Evolutionary conservation across 148 eudicot genomes (phyloP).

Genomic region (Arbutus unedo): DNA sequence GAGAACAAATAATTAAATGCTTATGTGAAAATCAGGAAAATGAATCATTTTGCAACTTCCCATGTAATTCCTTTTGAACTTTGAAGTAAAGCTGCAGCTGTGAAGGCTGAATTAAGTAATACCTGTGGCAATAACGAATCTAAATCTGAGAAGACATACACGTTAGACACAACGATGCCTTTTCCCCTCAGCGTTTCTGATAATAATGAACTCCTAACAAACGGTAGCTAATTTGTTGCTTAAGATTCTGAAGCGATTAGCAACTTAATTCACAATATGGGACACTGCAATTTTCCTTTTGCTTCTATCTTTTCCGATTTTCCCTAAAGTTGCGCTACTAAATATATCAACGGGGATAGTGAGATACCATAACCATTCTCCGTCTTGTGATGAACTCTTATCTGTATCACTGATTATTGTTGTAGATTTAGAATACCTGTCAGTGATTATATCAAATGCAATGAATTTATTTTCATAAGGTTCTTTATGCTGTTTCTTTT

Average conservation of each 20-base stretch:
- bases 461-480: background rate
- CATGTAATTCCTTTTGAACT: background rate
- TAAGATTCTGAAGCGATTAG: background rate
- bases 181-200: background rate
- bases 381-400: background rate
- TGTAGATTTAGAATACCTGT: background rate
- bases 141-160: background rate
- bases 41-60: background rate
- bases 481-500: slow-evolving; percentile 16
- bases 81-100: background rate
- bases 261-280: background rate
- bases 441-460: background rate
- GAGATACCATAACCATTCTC: background rate
- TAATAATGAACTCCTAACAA: background rate
- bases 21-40: slow-evolving; percentile 3
- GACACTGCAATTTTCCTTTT: background rate
- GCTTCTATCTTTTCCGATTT: background rate
- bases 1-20: background rate
- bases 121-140: background rate
- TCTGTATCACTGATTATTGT: background rate
- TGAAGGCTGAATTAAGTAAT: background rate
- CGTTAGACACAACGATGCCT: background rate
- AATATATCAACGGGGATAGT: no score
- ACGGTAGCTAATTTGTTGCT: background rate
- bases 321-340: background rate